Percentiles rank a stretch among this genome's conserved stretches.
Evolutionary conservation across 306 rosid species (phyloP).

Genomic region (Pyrus betulifolia): DNA sequence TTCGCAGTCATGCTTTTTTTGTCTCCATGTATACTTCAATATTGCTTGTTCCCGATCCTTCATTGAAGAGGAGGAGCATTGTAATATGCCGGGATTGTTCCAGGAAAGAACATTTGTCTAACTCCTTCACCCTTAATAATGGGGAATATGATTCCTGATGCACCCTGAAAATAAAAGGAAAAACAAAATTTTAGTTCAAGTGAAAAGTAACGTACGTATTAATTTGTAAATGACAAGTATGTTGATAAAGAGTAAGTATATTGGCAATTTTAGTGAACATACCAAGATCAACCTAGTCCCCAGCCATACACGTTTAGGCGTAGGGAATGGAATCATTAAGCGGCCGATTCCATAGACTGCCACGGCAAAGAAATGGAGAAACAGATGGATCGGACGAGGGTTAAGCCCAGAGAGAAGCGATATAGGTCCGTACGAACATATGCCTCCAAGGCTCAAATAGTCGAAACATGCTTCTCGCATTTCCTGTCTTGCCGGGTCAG

Average conservation of each 20-base stretch:
- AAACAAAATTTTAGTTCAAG: not conserved
- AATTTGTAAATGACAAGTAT: not conserved
- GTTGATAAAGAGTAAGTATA: not conserved
- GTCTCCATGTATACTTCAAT: too few relatives aligned
- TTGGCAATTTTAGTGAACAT: slow-evolving; percentile 4
- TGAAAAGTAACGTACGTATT: not conserved
- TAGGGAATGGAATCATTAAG: slow-evolving; percentile 61
- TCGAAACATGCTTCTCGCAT: slow-evolving; percentile 73
- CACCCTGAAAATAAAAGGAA: slow-evolving; percentile 39
- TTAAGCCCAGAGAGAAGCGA: slow-evolving; percentile 73
- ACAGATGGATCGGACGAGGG: slow-evolving; percentile 54
- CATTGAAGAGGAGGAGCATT: slow-evolving; percentile 47
- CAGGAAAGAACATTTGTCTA: slow-evolving; percentile 75
- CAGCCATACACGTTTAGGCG: slow-evolving; percentile 46
- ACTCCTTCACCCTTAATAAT: slow-evolving; percentile 74
- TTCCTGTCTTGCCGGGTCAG: slow-evolving; percentile 65
- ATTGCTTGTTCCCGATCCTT: not conserved
- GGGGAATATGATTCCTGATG: slow-evolving; percentile 70
- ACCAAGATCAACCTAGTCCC: slow-evolving; percentile 61
- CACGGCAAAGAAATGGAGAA: slow-evolving; percentile 68
- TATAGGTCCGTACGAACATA: slow-evolving; percentile 65
- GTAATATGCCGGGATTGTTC: slow-evolving; percentile 69
- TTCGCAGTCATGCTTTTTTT: too few relatives aligned
- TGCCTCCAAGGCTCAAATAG: slow-evolving; percentile 75
- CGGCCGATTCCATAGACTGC: slow-evolving; percentile 80